A percentile compares a stretch with the other conserved stretches of the same genome.
These are phyloP conservation scores for Taxillus chinensis DNA, from an alignment of 164 flowering plant genomes.

Conservation along the genomic window DNA sequence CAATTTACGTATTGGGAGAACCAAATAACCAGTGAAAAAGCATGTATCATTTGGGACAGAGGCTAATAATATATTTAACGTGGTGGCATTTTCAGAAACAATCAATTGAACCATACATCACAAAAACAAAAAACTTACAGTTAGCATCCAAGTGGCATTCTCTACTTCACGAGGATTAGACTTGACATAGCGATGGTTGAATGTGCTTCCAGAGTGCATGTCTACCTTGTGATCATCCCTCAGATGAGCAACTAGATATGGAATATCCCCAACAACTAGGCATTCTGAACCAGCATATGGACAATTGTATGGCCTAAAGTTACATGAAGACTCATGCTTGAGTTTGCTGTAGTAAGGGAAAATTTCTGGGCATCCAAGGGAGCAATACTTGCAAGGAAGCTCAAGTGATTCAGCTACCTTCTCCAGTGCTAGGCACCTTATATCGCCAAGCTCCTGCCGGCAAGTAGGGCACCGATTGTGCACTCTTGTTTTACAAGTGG, in stretches of 20 bases:
- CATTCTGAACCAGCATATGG: constrained; percentile 67
- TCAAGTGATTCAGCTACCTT: constrained; percentile 61
- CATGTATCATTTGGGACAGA: too few relatives aligned
- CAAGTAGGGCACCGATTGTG: constrained; percentile 57
- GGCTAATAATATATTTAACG: too few relatives aligned
- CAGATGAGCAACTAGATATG: constrained; percentile 40
- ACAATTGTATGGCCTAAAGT: constrained; percentile 51
- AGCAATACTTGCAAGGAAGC: constrained; percentile 41
- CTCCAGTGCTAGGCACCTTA: constrained; percentile 56
- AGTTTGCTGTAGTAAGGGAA: constrained; percentile 55
- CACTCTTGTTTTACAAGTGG: constrained; percentile 48
- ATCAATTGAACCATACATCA: not conserved
- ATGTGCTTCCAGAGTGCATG: constrained; percentile 59
- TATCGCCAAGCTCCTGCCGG: constrained; percentile 56
- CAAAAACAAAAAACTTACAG: constrained; percentile 27
- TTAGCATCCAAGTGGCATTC: constrained; percentile 66
- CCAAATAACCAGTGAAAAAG: too few relatives aligned
- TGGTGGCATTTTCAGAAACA: too few relatives aligned
- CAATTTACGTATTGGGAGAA: too few relatives aligned
- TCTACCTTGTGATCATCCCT: constrained; percentile 56
- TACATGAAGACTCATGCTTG: constrained; percentile 44
- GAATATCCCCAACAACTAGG: constrained; percentile 43
- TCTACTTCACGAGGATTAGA: constrained; percentile 59
- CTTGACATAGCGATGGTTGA: constrained; percentile 57
- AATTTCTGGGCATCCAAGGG: constrained; percentile 53